Base-by-base conservation (phyloP, 2,329 filamentous ascomycete genomes). In the Pestalotiopsis sp. region DNA sequence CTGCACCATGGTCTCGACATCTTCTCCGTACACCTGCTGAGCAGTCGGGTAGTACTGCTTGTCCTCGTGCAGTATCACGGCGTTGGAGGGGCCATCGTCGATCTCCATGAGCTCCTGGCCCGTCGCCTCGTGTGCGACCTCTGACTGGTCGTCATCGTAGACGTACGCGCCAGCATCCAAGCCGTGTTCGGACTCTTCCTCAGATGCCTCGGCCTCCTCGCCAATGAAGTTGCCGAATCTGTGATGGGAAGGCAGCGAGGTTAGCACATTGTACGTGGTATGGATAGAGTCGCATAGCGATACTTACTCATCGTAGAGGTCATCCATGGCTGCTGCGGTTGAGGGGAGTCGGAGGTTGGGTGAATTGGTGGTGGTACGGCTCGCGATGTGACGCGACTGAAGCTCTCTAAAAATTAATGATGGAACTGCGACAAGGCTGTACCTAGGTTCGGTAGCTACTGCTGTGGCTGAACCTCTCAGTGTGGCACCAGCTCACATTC, bases 31-130 rank as follows among this genome's bases (percentile, higher is more conserved):
- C 57, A 97, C 91, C 80, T 99, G 96, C 78, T 95, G 91, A 68
- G 96, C 96, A n/a, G 95, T 97, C 38, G 96, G 96, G 79, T 99
- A 99, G 82, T 99, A 99, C 80, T 98, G 96, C 81, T 99, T 99
- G 83, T 99, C 96, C 85, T 99, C 96, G 83, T 99, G 96, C 60
- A 99, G 88, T 69, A 99, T 89, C n/a, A 99, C 94, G 65, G 96
- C 95, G 80, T 98, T 99, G 4, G 95, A 98, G 3, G 95, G 93
- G 14, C 93, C 94, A 63, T 95, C 92, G 78, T 98, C 95, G 58
- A 98, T 84, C 76, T 98, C 93, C 95, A 99, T 98, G 75, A 96
- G 84, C 82, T 97, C 93, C 79, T 97, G 92, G 60, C 92, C 91
- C 49, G 90, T 86, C 56, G 82, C 84, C 62, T 89, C 89, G 70